These are phyloP conservation scores for Naganishia friedmannii DNA, from an alignment of 768 basidiomycete genomes.

Conservation along the genomic window DNA sequence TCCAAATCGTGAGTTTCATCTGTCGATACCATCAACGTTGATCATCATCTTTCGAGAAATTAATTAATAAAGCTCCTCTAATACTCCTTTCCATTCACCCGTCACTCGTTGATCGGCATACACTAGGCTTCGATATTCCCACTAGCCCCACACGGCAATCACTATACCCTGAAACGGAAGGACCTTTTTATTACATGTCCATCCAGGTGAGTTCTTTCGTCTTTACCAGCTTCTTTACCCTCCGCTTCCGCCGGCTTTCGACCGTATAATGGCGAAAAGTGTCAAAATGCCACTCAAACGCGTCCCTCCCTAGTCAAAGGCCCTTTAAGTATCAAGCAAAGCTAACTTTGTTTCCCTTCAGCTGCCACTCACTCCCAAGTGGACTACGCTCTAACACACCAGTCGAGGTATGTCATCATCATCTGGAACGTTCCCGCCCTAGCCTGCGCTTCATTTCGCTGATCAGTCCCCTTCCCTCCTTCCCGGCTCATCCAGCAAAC, in stretches of 20 bases:
- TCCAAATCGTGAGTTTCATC: neutral
- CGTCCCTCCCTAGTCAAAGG: neutral
- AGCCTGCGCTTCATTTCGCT: neutral
- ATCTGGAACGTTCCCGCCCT: neutral
- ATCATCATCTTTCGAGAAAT: neutral
- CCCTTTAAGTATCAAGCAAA: neutral
- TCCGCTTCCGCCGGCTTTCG: too few relatives aligned
- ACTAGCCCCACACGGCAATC: neutral
- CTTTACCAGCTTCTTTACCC: too few relatives aligned
- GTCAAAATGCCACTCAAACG: slow-evolving; percentile 18
- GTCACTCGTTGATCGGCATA: neutral
- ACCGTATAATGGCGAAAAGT: neutral
- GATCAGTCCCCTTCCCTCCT: neutral
- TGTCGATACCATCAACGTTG: neutral
- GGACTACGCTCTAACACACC: neutral
- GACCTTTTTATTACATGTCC: neutral
- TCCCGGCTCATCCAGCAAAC: neutral
- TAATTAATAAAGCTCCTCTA: slow-evolving; percentile 10
- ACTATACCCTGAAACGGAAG: slow-evolving; percentile 3
- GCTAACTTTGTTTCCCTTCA: neutral
- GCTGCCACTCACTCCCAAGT: neutral
- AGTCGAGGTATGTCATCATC: neutral
- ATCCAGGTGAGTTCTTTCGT: neutral
- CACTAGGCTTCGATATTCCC: slow-evolving; percentile 5
- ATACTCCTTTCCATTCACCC: neutral